Evolutionary conservation across 2,329 filamentous ascomycete species (phyloP).

Genomic region (Celoporthe dispersa): DNA sequence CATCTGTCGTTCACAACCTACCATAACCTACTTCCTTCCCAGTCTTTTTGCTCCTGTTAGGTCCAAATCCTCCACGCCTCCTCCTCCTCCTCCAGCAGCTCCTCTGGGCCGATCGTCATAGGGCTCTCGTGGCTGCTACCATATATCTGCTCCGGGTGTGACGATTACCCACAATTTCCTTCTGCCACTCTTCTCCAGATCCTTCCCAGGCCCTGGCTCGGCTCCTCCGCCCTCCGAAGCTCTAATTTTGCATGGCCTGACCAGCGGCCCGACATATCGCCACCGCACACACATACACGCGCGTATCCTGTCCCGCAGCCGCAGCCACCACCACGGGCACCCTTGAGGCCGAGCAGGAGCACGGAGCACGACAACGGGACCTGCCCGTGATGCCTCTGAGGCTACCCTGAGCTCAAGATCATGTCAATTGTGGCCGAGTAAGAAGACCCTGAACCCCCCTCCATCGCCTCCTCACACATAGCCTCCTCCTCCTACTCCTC

Average conservation of each 20-base stretch:
- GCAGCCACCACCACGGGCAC: conserved; percentile 5
- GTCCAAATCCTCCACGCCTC: neutral
- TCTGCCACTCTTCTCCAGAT: conserved; percentile 18
- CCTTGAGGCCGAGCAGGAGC: conserved; percentile 3
- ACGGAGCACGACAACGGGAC: neutral
- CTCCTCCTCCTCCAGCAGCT: too few species aligned
- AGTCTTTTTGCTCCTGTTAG: neutral
- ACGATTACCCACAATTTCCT: conserved; percentile 27
- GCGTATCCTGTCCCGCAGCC: conserved; percentile 8
- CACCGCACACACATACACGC: conserved; percentile 3
- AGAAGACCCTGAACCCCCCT: conserved; percentile 32
- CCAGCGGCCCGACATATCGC: conserved; percentile 16
- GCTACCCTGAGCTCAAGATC: conserved; percentile 26
- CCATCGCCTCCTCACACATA: conserved; percentile 4
- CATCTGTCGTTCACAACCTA: neutral
- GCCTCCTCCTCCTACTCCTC: neutral
- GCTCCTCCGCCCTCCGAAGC: conserved; percentile 25
- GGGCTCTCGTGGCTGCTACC: neutral
- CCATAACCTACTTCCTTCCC: too few species aligned
- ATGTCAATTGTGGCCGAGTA: conserved; percentile 55
- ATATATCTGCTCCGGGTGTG: neutral
- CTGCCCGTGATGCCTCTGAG: conserved; percentile 27
- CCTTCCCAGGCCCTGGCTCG: conserved; percentile 17
- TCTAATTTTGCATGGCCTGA: conserved; percentile 28
- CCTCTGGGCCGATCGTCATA: too few species aligned